A percentile compares a stretch with the other conserved stretches of the same genome.
Evolutionary conservation across 106 monocot genomes (phyloP).

Genomic region (Platanthera guangdongensis): DNA sequence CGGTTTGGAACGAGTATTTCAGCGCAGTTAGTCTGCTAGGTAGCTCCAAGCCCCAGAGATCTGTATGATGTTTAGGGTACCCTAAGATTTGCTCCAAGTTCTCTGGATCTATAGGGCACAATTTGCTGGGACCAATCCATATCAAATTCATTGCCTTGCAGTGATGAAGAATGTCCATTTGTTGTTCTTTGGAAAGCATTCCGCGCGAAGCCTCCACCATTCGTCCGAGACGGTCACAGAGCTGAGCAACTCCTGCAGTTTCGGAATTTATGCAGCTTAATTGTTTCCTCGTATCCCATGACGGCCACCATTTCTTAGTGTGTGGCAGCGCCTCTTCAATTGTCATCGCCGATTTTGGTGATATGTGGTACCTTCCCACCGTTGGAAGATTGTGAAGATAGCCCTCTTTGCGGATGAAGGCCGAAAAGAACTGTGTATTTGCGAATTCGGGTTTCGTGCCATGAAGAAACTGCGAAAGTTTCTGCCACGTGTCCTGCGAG

Average conservation of each 20-base stretch:
- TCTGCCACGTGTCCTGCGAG: slow-evolving; percentile 55
- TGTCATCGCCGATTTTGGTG: slow-evolving; percentile 52
- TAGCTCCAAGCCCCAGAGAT: slow-evolving; percentile 22
- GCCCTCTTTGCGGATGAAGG: slow-evolving; percentile 65
- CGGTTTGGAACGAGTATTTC: slow-evolving; percentile 58
- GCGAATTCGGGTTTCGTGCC: slow-evolving; percentile 50
- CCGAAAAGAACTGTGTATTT: slow-evolving; percentile 68
- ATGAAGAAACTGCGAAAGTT: slow-evolving; percentile 66
- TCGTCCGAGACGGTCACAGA: slow-evolving; percentile 48
- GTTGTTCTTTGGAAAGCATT: slow-evolving; percentile 54
- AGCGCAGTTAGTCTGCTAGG: slow-evolving; percentile 37
- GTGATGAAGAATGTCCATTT: slow-evolving; percentile 60
- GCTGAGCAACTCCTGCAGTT: slow-evolving; percentile 17
- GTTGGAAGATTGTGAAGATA: slow-evolving; percentile 87
- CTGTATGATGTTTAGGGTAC: slow-evolving; percentile 51
- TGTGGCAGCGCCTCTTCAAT: slow-evolving; percentile 65
- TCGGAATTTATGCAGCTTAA: slow-evolving; percentile 45
- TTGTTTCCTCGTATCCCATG: slow-evolving; percentile 88
- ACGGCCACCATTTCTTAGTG: slow-evolving; percentile 76
- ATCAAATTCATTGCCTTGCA: slow-evolving; percentile 63
- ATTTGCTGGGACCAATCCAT: slow-evolving; percentile 55
- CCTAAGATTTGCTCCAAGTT: slow-evolving; percentile 67
- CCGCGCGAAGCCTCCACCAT: slow-evolving; percentile 52
- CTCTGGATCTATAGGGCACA: slow-evolving; percentile 52
- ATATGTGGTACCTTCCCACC: slow-evolving; percentile 27